Evolutionary conservation across 805 yeast species (phyloP), one percentile per base, ranked within the genome.

Genomic region (Yamadazyma laniorum): DNA sequence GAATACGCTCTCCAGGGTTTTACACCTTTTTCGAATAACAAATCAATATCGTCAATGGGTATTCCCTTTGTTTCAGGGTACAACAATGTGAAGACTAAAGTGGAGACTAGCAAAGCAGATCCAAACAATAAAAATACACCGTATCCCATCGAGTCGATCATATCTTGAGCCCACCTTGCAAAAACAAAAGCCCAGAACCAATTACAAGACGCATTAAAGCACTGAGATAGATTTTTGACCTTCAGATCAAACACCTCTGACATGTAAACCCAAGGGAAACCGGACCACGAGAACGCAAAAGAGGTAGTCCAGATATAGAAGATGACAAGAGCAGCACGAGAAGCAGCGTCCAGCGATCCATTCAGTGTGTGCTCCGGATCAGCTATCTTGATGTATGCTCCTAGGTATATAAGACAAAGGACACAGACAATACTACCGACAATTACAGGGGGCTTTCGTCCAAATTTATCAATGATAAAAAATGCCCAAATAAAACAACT

Each of bases 181-280:
- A 72, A 66, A 40, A 72, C 63, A 47, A 73, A 73, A 5, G 72
- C 74, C 67, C 75, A 69, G 44, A 70, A 64, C 77, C 77, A 72
- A 37, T 69, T 66, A 21, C 67, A 58, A 9, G 72, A 58, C 0
- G 75, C 70, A 43, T 69, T 69, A 39, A 70, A 53, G 14, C 71
- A 64, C 43, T 64, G 69, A 12, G 69, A 62, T 4, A 64, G 61
- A 7, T 67, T 63, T 47, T 76, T 55, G 28, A 70, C 61, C 13
- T 67, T 62, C 31, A 63, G 63, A 12, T 68, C 64, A 48, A 67
- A 70, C n/a, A 70, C 63, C 42, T 72, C 77, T 2, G 74, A 59
- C 46, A 71, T 67, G 48, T 69, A 65, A 13, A 70, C 72, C 65
- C 70, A 72, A 7, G 72, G 69, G 2, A 73, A 66, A 8, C 75